Percentiles rank a stretch among this genome's conserved stretches.
These are phyloP conservation scores for Phaffomyces thermotolerans DNA, from an alignment of 805 yeast genomes.

Conservation along the genomic window DNA sequence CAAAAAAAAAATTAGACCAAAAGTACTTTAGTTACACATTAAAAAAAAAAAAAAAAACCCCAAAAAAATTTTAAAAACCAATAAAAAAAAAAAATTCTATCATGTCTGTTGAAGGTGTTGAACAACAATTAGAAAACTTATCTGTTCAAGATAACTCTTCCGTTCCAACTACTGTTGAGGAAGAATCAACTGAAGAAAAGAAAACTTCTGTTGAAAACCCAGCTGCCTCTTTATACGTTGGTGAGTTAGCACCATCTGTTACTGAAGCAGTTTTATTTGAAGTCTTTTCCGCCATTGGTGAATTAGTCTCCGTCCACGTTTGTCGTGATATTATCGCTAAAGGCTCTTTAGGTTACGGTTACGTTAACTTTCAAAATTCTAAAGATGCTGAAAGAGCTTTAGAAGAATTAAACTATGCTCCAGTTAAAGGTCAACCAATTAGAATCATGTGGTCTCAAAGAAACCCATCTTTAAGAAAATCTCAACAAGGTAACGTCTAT, in stretches of 20 bases:
- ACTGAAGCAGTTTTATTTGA: constrained; percentile 94
- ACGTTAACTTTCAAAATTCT: constrained; percentile 87
- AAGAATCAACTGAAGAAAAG: constrained; percentile 31
- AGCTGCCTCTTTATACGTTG: constrained; percentile 89
- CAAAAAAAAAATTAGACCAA: too few species aligned
- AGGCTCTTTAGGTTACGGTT: constrained; percentile 96
- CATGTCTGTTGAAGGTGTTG: constrained; percentile 35
- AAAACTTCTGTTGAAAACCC: constrained; percentile 41
- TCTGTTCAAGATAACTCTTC: constrained; percentile 29
- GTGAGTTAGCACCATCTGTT: constrained; percentile 89
- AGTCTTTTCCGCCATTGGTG: constrained; percentile 89
- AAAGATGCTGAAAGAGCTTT: constrained; percentile 91
- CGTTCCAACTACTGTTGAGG: constrained; percentile 25
- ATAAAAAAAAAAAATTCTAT: constrained; percentile 12
- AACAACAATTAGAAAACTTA: constrained; percentile 42
- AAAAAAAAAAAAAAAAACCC: constrained; percentile 15
- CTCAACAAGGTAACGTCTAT: constrained; percentile 94
- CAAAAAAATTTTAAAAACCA: constrained; percentile 11
- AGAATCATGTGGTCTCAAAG: constrained; percentile 99
- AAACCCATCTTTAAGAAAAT: constrained; percentile 91
- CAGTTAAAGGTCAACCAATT: constrained; percentile 92
- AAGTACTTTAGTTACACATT: neutral
- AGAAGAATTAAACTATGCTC: constrained; percentile 90
- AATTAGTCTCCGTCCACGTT: constrained; percentile 93
- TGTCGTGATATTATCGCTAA: constrained; percentile 98